These are phyloP conservation scores for Favolaschia claudopus DNA, from an alignment of 768 basidiomycete species.

Conservation along the genomic window DNA sequence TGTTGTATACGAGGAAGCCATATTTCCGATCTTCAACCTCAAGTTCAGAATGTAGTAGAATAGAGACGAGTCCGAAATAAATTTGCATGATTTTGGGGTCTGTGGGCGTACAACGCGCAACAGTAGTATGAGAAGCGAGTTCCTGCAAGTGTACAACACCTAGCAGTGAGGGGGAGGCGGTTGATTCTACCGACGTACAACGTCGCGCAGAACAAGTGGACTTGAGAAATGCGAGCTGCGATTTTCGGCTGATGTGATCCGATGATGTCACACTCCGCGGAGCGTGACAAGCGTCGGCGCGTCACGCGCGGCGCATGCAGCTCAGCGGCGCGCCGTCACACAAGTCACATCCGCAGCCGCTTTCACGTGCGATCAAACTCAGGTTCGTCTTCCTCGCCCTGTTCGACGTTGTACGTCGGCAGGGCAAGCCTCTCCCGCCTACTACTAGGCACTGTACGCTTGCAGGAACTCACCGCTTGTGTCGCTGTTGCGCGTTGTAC, in stretches of 20 bases:
- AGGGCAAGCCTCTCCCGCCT: background rate
- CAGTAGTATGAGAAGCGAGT: too few species aligned
- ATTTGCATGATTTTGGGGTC: too few species aligned
- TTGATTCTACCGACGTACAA: too few species aligned
- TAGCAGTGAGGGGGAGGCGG: background rate
- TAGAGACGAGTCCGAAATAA: too few species aligned
- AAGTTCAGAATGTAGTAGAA: too few species aligned
- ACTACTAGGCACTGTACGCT: constrained; percentile 16
- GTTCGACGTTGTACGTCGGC: background rate
- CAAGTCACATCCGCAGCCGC: too few species aligned
- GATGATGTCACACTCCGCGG: background rate
- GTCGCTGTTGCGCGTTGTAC: constrained; percentile 17
- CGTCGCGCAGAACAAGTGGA: background rate
- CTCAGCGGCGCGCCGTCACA: background rate
- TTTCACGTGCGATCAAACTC: too few species aligned
- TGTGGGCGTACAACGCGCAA: too few species aligned
- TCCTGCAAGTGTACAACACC: background rate
- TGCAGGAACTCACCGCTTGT: constrained; percentile 2
- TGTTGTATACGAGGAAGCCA: constrained; percentile 3
- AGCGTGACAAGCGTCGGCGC: constrained; percentile 18
- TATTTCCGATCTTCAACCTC: too few species aligned
- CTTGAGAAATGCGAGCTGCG: background rate
- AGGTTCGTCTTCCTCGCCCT: too few species aligned
- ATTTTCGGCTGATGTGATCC: background rate
- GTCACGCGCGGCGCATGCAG: too few species aligned